These are phyloP conservation scores for Acer negundo DNA, from an alignment of 345 rosid genomes.

Conservation along the genomic window DNA sequence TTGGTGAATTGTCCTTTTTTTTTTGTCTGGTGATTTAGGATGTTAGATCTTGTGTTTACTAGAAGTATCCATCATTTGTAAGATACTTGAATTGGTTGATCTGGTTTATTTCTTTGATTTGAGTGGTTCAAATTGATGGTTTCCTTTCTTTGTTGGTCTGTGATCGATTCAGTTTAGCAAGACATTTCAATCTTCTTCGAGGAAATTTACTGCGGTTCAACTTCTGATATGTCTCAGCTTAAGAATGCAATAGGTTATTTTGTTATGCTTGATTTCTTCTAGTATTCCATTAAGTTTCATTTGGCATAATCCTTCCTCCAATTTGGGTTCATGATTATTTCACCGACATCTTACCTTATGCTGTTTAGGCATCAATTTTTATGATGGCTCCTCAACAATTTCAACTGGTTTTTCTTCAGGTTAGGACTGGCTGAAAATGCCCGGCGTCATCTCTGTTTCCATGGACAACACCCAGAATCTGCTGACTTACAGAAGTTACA, in stretches of 20 bases:
- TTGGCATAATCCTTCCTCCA: not conserved
- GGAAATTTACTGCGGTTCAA: not conserved
- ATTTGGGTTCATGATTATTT: not conserved
- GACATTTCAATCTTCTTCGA: not conserved
- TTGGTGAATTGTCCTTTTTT: conserved; percentile 5
- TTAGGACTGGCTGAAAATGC: conserved; percentile 80
- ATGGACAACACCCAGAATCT: conserved; percentile 71
- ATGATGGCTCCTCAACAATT: not conserved
- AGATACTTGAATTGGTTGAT: not conserved
- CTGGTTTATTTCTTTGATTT: conserved; percentile 8
- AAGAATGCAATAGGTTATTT: not conserved
- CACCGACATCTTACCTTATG: no score
- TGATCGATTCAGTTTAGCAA: not conserved
- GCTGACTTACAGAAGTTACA: conserved; percentile 73
- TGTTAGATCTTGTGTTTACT: not conserved
- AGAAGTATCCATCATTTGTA: not conserved
- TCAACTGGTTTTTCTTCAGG: conserved; percentile 40
- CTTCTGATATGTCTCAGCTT: not conserved
- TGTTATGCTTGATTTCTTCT: not conserved
- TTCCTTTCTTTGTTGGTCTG: not conserved
- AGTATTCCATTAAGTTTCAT: not conserved
- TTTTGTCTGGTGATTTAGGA: not conserved
- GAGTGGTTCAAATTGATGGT: conserved; percentile 6
- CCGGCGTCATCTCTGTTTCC: conserved; percentile 53
- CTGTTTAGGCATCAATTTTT: not conserved